Evolutionary conservation across 371 early-diverging fungal genomes (phyloP).

Genomic region (Mucor indicus): DNA sequence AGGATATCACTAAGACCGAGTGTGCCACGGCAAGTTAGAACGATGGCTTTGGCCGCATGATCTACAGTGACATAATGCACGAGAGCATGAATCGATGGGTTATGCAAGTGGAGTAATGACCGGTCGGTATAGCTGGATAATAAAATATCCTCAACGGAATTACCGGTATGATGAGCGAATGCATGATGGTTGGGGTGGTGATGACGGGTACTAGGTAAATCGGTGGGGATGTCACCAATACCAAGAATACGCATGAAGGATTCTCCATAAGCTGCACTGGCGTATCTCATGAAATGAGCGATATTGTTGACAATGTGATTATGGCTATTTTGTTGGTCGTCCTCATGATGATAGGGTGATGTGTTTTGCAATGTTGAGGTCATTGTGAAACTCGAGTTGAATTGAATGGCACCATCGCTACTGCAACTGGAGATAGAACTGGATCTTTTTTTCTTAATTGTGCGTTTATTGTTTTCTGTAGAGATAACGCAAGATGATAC

Average conservation of each 20-base stretch:
- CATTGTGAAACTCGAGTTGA: slow-evolving; percentile 1
- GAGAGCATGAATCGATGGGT: slow-evolving; percentile 68
- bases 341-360: background rate
- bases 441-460: slow-evolving; percentile 1
- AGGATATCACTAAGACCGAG: slow-evolving; percentile 85
- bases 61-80: slow-evolving; percentile 88
- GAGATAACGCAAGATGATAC: background rate
- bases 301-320: slow-evolving; percentile 57
- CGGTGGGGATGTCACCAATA: slow-evolving; percentile 58
- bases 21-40: slow-evolving; percentile 91
- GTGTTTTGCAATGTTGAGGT: background rate
- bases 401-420: too few relatives aligned
- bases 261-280: slow-evolving; percentile 82
- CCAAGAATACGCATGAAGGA: slow-evolving; percentile 84
- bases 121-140: slow-evolving; percentile 63
- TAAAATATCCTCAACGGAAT: slow-evolving; percentile 65
- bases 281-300: slow-evolving; percentile 74
- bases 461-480: background rate
- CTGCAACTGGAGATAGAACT: slow-evolving; percentile 6
- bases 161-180: slow-evolving; percentile 70
- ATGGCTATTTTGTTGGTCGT: background rate
- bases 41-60: slow-evolving; percentile 71
- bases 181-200: slow-evolving; percentile 68
- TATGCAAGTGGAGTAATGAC: slow-evolving; percentile 27
- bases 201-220: slow-evolving; percentile 39